Conservation (phyloP, 768 basidiomycete species). For the Obba rivulosa region DNA sequence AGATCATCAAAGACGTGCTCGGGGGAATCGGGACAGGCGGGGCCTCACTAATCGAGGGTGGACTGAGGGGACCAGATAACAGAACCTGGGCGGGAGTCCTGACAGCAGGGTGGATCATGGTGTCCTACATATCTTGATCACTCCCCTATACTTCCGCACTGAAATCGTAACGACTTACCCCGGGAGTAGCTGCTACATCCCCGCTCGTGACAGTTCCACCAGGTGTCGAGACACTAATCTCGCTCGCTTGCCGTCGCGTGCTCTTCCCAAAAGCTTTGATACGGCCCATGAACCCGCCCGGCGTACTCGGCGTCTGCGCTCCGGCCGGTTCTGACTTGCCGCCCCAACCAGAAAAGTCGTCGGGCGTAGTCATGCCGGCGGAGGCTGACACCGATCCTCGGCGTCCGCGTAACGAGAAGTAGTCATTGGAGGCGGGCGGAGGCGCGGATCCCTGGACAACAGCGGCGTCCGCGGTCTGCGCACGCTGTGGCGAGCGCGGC, state of each 20-base stretch:
- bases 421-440: conserved; percentile 32
- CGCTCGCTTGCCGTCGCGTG: conserved; percentile 31
- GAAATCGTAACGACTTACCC: conserved; percentile 19
- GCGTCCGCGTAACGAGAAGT: conserved; percentile 44
- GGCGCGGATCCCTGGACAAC: background rate
- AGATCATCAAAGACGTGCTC: conserved; percentile 65
- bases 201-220: conserved; percentile 8
- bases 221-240: conserved; percentile 16
- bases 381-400: conserved; percentile 40
- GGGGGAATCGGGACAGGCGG: conserved; percentile 59
- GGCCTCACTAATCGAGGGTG: conserved; percentile 67
- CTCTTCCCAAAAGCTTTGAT: conserved; percentile 63
- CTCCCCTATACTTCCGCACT: background rate
- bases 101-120: conserved; percentile 11
- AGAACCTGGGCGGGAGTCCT: conserved; percentile 53
- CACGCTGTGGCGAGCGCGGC: conserved; percentile 7
- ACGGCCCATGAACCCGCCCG: conserved; percentile 72
- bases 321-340: conserved; percentile 21
- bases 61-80: conserved; percentile 50
- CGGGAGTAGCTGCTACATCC: conserved; percentile 9
- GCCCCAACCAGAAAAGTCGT: conserved; percentile 43
- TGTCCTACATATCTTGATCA: conserved; percentile 8
- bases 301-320: conserved; percentile 43
- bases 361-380: conserved; percentile 32
- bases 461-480: background rate